These are phyloP conservation scores for Pestalotiopsis sp. DNA, from an alignment of 2,329 filamentous ascomycete species.

Conservation along the genomic window DNA sequence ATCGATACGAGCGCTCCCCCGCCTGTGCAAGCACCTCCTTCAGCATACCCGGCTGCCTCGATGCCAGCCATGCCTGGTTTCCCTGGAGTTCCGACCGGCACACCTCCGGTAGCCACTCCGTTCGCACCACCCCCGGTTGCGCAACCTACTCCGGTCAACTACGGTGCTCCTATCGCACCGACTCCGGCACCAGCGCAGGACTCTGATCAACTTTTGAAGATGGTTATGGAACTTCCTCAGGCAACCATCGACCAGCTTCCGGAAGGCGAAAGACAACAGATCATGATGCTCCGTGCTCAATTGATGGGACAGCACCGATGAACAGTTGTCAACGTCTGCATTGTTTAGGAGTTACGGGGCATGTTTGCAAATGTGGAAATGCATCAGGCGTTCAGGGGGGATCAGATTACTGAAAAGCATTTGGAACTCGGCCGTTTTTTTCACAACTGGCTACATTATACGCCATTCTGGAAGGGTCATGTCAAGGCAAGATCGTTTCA, in stretches of 20 bases:
- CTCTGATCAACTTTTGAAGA: slow-evolving; percentile 75
- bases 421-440: background rate
- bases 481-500: background rate
- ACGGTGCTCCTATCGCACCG: slow-evolving; percentile 44
- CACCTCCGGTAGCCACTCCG: slow-evolving; percentile 49
- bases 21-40: slow-evolving; percentile 37
- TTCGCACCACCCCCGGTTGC: slow-evolving; percentile 46
- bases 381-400: background rate
- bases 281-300: slow-evolving; percentile 74
- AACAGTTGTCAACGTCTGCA: background rate
- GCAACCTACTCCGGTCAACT: slow-evolving; percentile 35
- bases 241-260: slow-evolving; percentile 79
- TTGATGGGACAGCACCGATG: slow-evolving; percentile 49
- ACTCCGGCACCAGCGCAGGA: slow-evolving; percentile 47
- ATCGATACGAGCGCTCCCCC: slow-evolving; percentile 62
- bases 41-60: slow-evolving; percentile 37
- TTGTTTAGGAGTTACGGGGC: slow-evolving; percentile 7
- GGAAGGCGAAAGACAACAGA: slow-evolving; percentile 75
- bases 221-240: slow-evolving; percentile 80
- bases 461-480: background rate
- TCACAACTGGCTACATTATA: background rate
- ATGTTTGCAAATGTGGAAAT: slow-evolving; percentile 8
- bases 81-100: slow-evolving; percentile 44
- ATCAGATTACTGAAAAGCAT: slow-evolving; percentile 6
- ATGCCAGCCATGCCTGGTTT: slow-evolving; percentile 40